These are phyloP conservation scores for Blumeria hordei DNA, from an alignment of 2,329 filamentous ascomycete species.

Conservation along the genomic window DNA sequence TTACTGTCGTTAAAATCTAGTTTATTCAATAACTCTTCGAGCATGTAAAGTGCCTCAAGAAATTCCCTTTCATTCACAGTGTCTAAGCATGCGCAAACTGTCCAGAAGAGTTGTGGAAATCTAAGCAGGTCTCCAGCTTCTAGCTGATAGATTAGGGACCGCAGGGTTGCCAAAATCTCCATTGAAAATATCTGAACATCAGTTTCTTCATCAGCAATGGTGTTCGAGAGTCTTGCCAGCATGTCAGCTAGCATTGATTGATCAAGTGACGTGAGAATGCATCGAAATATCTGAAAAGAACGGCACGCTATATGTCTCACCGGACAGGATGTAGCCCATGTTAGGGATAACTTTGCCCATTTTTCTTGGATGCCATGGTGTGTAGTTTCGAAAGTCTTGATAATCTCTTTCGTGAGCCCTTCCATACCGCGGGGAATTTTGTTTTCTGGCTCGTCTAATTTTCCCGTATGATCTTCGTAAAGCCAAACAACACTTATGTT, in stretches of 20 bases:
- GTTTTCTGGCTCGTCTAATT: slow-evolving; percentile 43
- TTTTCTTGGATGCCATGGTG: slow-evolving; percentile 74
- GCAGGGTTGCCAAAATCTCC: slow-evolving; percentile 87
- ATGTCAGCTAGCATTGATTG: slow-evolving; percentile 92
- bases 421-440: slow-evolving; percentile 79
- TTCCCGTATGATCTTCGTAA: slow-evolving; percentile 66
- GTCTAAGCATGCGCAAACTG: slow-evolving; percentile 82
- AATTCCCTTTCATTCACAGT: slow-evolving; percentile 95
- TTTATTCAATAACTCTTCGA: slow-evolving; percentile 65
- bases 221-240: slow-evolving; percentile 85
- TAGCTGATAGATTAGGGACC: slow-evolving; percentile 71
- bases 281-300: slow-evolving; percentile 92
- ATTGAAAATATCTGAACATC: slow-evolving; percentile 95
- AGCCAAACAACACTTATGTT: slow-evolving; percentile 73
- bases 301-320: slow-evolving; percentile 86
- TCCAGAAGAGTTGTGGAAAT: slow-evolving; percentile 97
- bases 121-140: slow-evolving; percentile 54
- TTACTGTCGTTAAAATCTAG: slow-evolving; percentile 51
- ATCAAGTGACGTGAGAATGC: slow-evolving; percentile 73
- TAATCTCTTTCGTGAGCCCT: slow-evolving; percentile 54
- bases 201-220: slow-evolving; percentile 78
- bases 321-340: slow-evolving; percentile 91
- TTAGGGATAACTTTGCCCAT: slow-evolving; percentile 74
- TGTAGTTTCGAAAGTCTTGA: slow-evolving; percentile 62
- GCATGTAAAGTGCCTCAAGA: slow-evolving; percentile 72